phyloP scores from a whole-genome alignment of 805 yeast genomes.

The Schwanniomyces sp. region DNA sequence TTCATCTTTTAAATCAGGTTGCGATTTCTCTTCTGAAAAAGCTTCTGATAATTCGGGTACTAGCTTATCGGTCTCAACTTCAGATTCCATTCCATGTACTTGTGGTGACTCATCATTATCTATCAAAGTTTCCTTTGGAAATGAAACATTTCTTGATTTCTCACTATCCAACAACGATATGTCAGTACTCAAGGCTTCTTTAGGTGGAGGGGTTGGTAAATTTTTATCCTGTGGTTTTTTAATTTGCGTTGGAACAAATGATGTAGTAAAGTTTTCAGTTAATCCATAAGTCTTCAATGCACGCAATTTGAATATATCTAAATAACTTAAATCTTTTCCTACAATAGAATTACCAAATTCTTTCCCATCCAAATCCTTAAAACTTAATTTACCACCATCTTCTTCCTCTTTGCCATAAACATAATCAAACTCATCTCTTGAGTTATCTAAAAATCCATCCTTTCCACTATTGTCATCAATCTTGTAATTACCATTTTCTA shows the following conservation, averaged over 20 bases:
- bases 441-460: constrained; percentile 36
- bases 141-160: constrained; percentile 23
- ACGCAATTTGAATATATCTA: constrained; percentile 42
- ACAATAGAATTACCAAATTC: constrained; percentile 32
- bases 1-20: constrained; percentile 3
- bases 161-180: constrained; percentile 9
- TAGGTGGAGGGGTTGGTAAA: not conserved
- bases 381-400: constrained; percentile 42
- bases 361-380: constrained; percentile 33
- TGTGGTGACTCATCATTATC: constrained; percentile 14
- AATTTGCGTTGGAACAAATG: constrained; percentile 28
- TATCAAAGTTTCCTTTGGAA: constrained; percentile 45
- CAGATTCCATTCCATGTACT: not conserved
- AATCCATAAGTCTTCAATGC: constrained; percentile 42
- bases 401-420: constrained; percentile 47
- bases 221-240: not conserved
- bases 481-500: constrained; percentile 41
- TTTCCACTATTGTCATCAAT: constrained; percentile 37
- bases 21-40: not conserved
- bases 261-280: constrained; percentile 34
- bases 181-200: not conserved
- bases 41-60: not conserved
- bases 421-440: constrained; percentile 39
- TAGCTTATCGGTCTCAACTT: too few relatives aligned
- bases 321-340: constrained; percentile 34